These are phyloP conservation scores for Albugo candida DNA, from an alignment of 352 stramenopile species.

Conservation along the genomic window DNA sequence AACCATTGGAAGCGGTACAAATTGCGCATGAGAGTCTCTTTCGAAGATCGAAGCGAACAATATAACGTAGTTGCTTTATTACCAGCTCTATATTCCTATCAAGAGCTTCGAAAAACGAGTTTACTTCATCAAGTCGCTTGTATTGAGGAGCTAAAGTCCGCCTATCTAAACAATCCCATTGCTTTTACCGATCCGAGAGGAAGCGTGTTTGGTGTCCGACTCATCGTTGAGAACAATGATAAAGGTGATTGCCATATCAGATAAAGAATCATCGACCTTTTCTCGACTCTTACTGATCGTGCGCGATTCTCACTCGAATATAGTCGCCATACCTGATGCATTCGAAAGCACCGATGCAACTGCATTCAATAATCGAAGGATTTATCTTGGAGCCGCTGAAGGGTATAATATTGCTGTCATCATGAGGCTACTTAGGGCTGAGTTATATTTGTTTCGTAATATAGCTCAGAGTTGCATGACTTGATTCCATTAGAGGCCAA, in stretches of 20 bases:
- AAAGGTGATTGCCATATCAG: slow-evolving; percentile 10
- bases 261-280: not conserved
- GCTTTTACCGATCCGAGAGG: slow-evolving; percentile 44
- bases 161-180: not conserved
- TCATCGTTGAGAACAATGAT: slow-evolving; percentile 19
- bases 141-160: not conserved
- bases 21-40: slow-evolving; percentile 58
- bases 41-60: slow-evolving; percentile 43
- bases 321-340: slow-evolving; percentile 29
- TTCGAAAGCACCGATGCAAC: slow-evolving; percentile 22
- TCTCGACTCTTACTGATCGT: not conserved
- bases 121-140: not conserved
- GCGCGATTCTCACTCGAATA: not conserved
- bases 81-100: slow-evolving; percentile 17
- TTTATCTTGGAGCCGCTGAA: slow-evolving; percentile 51
- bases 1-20: slow-evolving; percentile 77
- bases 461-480: slow-evolving; percentile 53
- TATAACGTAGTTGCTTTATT: slow-evolving; percentile 29
- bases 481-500: slow-evolving; percentile 85
- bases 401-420: slow-evolving; percentile 29
- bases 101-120: slow-evolving; percentile 1
- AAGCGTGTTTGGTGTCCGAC: slow-evolving; percentile 37
- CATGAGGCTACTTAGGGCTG: slow-evolving; percentile 10
- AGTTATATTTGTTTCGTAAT: slow-evolving; percentile 9
- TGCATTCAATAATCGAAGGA: slow-evolving; percentile 35